Conservation (phyloP, 106 monocot species). For the Acorus calamus region DNA sequence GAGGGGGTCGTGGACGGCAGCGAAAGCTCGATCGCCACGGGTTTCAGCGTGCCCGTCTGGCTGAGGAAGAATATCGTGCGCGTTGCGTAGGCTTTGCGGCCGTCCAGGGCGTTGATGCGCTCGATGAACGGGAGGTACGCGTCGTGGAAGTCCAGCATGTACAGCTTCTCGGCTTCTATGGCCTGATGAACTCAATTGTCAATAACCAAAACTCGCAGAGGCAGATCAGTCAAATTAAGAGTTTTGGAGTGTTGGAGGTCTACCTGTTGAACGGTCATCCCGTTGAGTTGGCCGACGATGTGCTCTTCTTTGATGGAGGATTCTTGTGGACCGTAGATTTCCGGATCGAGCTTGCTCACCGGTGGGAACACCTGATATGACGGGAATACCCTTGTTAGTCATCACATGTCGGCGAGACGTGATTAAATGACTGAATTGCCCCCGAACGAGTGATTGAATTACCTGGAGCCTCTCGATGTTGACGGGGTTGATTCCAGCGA, state of each 20-base stretch:
- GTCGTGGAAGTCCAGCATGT: slow-evolving; percentile 78
- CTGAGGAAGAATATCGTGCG: slow-evolving; percentile 80
- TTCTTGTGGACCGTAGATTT: slow-evolving; percentile 60
- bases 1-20: slow-evolving; percentile 31
- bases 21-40: slow-evolving; percentile 78
- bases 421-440: background rate
- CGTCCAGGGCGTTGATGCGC: slow-evolving; percentile 78
- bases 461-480: slow-evolving; percentile 71
- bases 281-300: slow-evolving; percentile 62
- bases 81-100: slow-evolving; percentile 82
- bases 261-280: slow-evolving; percentile 82
- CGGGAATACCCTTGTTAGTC: background rate
- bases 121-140: slow-evolving; percentile 77
- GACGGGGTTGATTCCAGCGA: slow-evolving; percentile 92
- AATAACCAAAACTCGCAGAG: background rate
- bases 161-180: slow-evolving; percentile 63
- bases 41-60: slow-evolving; percentile 52
- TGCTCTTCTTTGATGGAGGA: slow-evolving; percentile 83
- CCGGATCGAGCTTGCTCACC: slow-evolving; percentile 78
- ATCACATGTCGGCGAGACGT: background rate
- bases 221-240: background rate
- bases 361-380: slow-evolving; percentile 65
- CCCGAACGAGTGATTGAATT: background rate
- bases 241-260: too few relatives aligned
- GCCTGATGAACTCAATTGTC: slow-evolving; percentile 21